phyloP scores from a whole-genome alignment of 1,139 yeast genomes.

The Pichia sp. region DNA sequence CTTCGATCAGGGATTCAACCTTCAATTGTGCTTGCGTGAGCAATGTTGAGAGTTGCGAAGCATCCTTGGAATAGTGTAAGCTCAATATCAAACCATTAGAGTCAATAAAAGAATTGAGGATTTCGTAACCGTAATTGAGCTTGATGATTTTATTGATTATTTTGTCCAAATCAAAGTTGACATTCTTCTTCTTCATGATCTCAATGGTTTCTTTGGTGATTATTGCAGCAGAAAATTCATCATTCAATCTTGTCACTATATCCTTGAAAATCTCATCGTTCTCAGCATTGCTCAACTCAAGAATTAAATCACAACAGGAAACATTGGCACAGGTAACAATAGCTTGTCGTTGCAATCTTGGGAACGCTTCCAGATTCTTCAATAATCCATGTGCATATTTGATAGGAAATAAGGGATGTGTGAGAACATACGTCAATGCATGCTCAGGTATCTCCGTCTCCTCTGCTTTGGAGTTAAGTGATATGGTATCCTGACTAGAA shows the following conservation, averaged over 20 bases:
- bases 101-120: conserved; percentile 59
- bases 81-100: conserved; percentile 59
- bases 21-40: conserved; percentile 40
- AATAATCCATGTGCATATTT: conserved; percentile 50
- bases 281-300: conserved; percentile 43
- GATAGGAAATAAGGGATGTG: conserved; percentile 81
- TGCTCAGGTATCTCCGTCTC: conserved; percentile 41
- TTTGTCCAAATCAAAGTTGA: conserved; percentile 32
- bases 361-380: conserved; percentile 36
- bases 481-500: conserved; percentile 9
- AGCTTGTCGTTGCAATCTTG: conserved; percentile 72
- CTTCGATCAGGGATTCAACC: conserved; percentile 42
- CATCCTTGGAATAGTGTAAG: conserved; percentile 41
- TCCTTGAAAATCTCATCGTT: conserved; percentile 63
- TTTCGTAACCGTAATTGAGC: conserved; percentile 48
- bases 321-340: conserved; percentile 71
- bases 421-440: conserved; percentile 64
- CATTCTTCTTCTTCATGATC: conserved; percentile 19
- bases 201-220: conserved; percentile 36
- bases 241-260: conserved; percentile 56
- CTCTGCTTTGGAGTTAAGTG: conserved; percentile 10
- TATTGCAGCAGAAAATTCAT: conserved; percentile 47
- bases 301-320: conserved; percentile 53
- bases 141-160: conserved; percentile 36
- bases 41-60: conserved; percentile 39